Percentiles rank a stretch among this genome's conserved stretches.
These are phyloP conservation scores for Allodekkera sacchari DNA, from an alignment of 805 yeast genomes.

Conservation along the genomic window DNA sequence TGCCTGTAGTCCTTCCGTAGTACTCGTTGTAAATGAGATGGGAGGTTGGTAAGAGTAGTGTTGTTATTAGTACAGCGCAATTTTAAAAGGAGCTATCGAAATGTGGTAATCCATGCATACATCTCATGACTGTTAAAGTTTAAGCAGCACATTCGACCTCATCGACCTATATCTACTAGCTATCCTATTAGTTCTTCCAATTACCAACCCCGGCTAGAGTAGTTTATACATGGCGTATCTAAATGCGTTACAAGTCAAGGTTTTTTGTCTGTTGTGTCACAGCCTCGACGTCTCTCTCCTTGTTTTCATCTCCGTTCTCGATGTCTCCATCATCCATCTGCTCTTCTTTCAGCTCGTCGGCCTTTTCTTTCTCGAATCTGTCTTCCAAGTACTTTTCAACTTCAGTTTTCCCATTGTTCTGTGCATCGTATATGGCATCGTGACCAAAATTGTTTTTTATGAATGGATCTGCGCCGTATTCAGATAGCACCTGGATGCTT, in stretches of 20 bases:
- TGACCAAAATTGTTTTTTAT: constrained; percentile 66
- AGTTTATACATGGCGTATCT: background rate
- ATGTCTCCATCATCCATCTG: constrained; percentile 40
- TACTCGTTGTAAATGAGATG: too few relatives aligned
- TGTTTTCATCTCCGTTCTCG: constrained; percentile 28
- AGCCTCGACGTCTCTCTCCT: constrained; percentile 18
- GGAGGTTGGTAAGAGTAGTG: too few relatives aligned
- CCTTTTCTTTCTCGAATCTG: too few relatives aligned
- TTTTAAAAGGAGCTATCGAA: too few relatives aligned
- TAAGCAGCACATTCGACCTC: too few relatives aligned
- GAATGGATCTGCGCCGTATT: constrained; percentile 76
- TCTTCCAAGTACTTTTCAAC: constrained; percentile 72
- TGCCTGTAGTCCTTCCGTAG: too few relatives aligned
- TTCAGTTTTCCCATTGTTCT: constrained; percentile 62
- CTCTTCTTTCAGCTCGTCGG: constrained; percentile 52
- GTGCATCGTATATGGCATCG: constrained; percentile 87
- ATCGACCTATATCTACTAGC: too few relatives aligned
- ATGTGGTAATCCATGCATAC: too few relatives aligned
- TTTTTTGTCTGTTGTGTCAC: constrained; percentile 2
- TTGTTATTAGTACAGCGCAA: too few relatives aligned
- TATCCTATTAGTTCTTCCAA: too few relatives aligned
- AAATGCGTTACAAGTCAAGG: background rate
- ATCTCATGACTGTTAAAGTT: too few relatives aligned
- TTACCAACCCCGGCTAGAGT: too few relatives aligned
- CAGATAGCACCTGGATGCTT: constrained; percentile 62